Conservation (phyloP, 805 yeast genomes). For the Wickerhamiella kurtzmanii region DNA sequence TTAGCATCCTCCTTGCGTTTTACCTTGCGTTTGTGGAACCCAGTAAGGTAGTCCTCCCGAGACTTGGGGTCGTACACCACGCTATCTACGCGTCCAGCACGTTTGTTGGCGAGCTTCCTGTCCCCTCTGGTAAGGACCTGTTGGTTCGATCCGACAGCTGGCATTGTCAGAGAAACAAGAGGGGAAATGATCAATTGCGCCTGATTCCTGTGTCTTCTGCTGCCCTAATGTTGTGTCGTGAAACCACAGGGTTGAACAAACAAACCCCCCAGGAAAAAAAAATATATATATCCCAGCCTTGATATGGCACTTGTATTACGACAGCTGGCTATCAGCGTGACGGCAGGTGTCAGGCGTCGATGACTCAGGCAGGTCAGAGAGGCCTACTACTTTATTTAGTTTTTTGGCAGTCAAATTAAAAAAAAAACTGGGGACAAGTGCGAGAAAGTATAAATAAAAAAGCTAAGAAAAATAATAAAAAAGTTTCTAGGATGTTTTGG, state of each 20-base stretch:
- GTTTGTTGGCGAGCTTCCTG: constrained; percentile 57
- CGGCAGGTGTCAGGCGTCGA: too few relatives aligned
- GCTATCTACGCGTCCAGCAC: constrained; percentile 60
- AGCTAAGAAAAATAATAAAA: not conserved
- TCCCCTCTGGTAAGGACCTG: constrained; percentile 77
- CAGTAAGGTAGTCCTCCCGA: constrained; percentile 63
- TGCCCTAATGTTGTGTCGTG: too few relatives aligned
- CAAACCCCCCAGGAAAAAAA: too few relatives aligned
- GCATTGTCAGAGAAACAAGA: not conserved
- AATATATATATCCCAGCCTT: not conserved
- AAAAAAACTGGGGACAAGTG: too few relatives aligned
- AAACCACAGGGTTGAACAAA: too few relatives aligned
- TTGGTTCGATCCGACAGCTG: constrained; percentile 36
- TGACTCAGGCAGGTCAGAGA: too few relatives aligned
- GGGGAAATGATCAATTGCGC: not conserved
- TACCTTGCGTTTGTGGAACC: constrained; percentile 87
- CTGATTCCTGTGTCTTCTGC: too few relatives aligned
- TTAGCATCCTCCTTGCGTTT: constrained; percentile 80
- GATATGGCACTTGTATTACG: not conserved
- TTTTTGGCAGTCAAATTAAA: too few relatives aligned
- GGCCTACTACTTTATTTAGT: too few relatives aligned
- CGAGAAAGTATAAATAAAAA: too few relatives aligned
- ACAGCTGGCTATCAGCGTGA: not conserved
- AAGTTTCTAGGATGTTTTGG: not conserved
- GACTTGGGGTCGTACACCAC: constrained; percentile 70